A percentile compares a stretch with the other conserved stretches of the same genome.
phyloP scores from a whole-genome alignment of 495 filamentous ascomycete genomes.

The Trypethelium eluteriae region DNA sequence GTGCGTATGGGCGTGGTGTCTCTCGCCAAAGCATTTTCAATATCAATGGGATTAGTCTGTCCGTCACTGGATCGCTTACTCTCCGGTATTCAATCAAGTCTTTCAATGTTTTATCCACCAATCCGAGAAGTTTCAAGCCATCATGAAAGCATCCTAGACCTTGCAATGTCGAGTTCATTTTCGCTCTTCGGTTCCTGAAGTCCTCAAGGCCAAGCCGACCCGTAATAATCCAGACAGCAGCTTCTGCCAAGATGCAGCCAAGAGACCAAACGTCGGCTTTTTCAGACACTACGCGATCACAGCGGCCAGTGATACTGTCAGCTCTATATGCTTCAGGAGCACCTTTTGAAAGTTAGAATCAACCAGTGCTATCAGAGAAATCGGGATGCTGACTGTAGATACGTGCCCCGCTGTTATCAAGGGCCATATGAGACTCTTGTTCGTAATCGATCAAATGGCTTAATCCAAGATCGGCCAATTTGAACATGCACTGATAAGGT shows the following conservation, averaged over 20 bases:
- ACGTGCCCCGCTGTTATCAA: neutral
- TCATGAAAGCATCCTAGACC: conserved; percentile 14
- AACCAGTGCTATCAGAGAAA: neutral
- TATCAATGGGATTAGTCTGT: neutral
- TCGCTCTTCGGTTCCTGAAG: conserved; percentile 6
- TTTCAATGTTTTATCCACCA: conserved; percentile 6
- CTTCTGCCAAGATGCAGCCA: conserved; percentile 13
- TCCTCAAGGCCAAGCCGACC: neutral
- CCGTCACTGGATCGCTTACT: neutral
- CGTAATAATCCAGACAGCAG: conserved; percentile 11
- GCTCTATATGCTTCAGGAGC: conserved; percentile 8
- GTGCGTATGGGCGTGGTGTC: neutral
- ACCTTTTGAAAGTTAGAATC: neutral
- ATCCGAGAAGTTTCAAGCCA: conserved; percentile 5
- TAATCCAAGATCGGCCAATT: conserved; percentile 12
- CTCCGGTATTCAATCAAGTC: neutral
- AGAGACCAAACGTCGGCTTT: conserved; percentile 10
- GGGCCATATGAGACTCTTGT: neutral
- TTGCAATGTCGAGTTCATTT: neutral
- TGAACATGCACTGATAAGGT: conserved; percentile 4
- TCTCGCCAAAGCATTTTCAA: conserved; percentile 10
- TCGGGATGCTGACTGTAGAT: neutral
- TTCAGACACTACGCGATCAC: neutral
- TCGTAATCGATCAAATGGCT: neutral
- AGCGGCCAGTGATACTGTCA: conserved; percentile 1